phyloP scores from a whole-genome alignment of 306 rosid species.

The Rosa chinensis region DNA sequence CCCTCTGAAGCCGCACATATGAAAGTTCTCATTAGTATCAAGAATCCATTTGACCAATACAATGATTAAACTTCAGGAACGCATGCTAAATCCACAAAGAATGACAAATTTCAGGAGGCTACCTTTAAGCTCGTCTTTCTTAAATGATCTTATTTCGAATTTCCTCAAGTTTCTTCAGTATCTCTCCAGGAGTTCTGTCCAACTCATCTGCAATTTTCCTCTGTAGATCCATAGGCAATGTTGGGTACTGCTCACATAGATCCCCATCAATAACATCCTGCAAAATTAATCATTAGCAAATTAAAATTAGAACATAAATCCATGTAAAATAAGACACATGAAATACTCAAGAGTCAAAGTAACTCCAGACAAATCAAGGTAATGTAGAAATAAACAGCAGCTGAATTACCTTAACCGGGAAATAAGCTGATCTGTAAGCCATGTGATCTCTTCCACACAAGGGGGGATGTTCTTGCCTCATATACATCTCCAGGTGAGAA shows the following conservation, averaged over 20 bases:
- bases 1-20: neutral
- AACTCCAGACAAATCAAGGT: neutral
- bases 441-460: conserved; percentile 98
- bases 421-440: conserved; percentile 94
- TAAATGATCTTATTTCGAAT: conserved; percentile 87
- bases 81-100: conserved; percentile 36
- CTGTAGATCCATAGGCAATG: conserved; percentile 94
- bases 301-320: neutral
- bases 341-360: neutral
- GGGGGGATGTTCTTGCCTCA: conserved; percentile 98
- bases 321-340: neutral
- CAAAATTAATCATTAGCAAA: conserved; percentile 15
- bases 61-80: conserved; percentile 26
- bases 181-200: conserved; percentile 96
- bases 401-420: conserved; percentile 83
- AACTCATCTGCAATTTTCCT: conserved; percentile 97
- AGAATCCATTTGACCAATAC: neutral
- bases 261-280: conserved; percentile 76
- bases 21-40: neutral
- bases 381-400: neutral
- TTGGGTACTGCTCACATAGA: conserved; percentile 95
- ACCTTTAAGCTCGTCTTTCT: conserved; percentile 41
- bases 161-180: conserved; percentile 93
- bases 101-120: neutral
- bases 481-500: conserved; percentile 97